Evolutionary conservation across 768 basidiomycete genomes (phyloP), one percentile per base, ranked within the genome.

Genomic region (Russula vinacea): DNA sequence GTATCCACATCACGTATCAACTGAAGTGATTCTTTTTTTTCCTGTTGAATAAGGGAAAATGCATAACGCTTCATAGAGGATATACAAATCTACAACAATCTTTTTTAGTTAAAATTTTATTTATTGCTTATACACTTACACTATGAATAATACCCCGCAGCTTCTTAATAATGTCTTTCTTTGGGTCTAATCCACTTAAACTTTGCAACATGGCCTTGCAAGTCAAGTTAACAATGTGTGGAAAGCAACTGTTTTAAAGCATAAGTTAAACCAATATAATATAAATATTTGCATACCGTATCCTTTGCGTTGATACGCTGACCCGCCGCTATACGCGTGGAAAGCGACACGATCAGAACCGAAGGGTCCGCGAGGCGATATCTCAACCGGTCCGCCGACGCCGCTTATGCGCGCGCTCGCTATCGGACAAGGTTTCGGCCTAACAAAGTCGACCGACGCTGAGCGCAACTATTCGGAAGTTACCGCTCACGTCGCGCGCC

Each of bases 221-320:
- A 1, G 58, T 13, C 3, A 59, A 24, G 7, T 59, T 51, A 2
- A 59, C 49, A 29, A 59, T 59, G 39, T 59, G 58, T 2, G 58
- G 47, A 26, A 59, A 59, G 24, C 58, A 59, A 16, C 49, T 50
- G 50, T n/a, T n/a, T 39, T 6, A 26, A 29, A 10, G 8, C 8
- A 1, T 40, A 13, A 40, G 11, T 40, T 16, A 40, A 10, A 40
- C 11, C 11, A 16, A 40, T 14, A 35, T 49, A 49, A 19, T 16
- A 49, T 49, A 35, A 58, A 35, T n/a, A 40, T 40, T 40, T 40
- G 8, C 3, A 33, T 33, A 33, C 33, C 33, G 33, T 33, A 33
- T 33, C 5, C 33, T 3, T 33, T 33, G 33, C n/a, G n/a, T n/a
- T n/a, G n/a, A n/a, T n/a, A n/a, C n/a, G n/a, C n/a, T n/a, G n/a